Conservation (phyloP, 768 basidiomycete genomes). For the Coprinopsis strossmayeri region DNA sequence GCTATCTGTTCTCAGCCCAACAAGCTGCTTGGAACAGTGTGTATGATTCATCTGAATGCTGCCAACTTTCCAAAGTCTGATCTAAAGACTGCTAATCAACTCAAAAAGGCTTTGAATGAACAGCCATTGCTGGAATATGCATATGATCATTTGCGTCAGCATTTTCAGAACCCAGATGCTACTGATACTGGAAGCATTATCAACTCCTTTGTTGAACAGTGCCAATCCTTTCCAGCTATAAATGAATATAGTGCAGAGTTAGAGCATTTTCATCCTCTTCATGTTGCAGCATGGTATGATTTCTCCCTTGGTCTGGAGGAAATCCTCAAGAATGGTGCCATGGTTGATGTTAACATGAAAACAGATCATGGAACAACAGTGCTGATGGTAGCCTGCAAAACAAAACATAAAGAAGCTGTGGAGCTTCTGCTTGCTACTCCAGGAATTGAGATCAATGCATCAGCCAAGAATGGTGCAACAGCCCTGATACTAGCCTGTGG, state of each 20-base stretch:
- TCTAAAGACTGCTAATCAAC: not conserved
- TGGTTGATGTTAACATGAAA: not conserved
- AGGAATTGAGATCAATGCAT: not conserved
- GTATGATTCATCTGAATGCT: not conserved
- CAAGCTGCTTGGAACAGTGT: not conserved
- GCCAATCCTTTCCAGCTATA: not conserved
- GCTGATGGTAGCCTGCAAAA: not conserved
- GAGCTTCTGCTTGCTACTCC: not conserved
- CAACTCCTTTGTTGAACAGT: not conserved
- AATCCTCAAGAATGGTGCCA: not conserved
- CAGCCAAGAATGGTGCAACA: not conserved
- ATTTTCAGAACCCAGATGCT: not conserved
- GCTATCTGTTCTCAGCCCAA: not conserved
- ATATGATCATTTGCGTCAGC: not conserved
- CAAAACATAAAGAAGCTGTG: not conserved
- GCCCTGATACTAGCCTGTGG: not conserved
- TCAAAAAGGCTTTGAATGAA: not conserved
- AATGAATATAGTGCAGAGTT: not conserved
- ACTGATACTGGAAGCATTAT: not conserved
- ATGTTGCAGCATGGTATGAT: not conserved
- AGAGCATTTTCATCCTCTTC: not conserved
- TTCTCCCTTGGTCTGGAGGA: not conserved
- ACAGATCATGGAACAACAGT: not conserved
- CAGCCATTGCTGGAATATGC: not conserved
- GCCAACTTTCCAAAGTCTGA: not conserved